Evolutionary conservation across 352 stramenopile species (phyloP), one percentile per base, ranked within the genome.

Genomic region (Phytophthora rubi): DNA sequence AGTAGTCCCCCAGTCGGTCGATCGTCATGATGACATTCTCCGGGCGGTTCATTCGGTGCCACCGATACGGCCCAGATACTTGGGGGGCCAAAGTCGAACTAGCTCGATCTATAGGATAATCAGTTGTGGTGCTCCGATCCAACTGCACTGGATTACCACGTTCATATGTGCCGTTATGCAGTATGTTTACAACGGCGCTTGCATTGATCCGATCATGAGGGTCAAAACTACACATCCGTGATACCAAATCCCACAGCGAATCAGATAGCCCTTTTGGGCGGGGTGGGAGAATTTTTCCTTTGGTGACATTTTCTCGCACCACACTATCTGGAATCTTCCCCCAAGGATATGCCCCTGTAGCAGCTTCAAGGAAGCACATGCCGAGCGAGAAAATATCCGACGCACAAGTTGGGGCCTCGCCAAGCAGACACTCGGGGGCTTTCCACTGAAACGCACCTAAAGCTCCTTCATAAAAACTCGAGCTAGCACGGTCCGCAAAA

Each of bases 1-100:
- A 42, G 45, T 77, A 70, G 49, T 77, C 70, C 0, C 70, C 70
- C 37, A 77, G 7, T 6, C 65, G 70, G 39, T 77, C 70, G 2
- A 21, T 3, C 1, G 70, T 77, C 28, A 6, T 7, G 48, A 33
- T 13, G n/a, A 61, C 52, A 10, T 65, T 60, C 7, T 56, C n/a
- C 23, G 54, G 49, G n/a, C 32, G 21, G 15, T 77, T 70, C 15
- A 12, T 32, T 2, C 39, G 35, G 18, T 62, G 18, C 65, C 70
- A 77, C 4, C 70, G 59, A 23, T 72, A 70, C 44, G 23, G n/a
- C 26, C 4, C 10, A 1, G 0, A 10, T 42, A 10, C 10, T 16
- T 6, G 12, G 9, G 4, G 9, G 10, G 35, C 15, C 35, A 10
- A 42, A 42, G 15, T 42, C 35, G 35, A 42, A 0, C 10, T 42